Base-by-base conservation (phyloP, 768 basidiomycete genomes). In the Boletus rufocinnamomeus region DNA sequence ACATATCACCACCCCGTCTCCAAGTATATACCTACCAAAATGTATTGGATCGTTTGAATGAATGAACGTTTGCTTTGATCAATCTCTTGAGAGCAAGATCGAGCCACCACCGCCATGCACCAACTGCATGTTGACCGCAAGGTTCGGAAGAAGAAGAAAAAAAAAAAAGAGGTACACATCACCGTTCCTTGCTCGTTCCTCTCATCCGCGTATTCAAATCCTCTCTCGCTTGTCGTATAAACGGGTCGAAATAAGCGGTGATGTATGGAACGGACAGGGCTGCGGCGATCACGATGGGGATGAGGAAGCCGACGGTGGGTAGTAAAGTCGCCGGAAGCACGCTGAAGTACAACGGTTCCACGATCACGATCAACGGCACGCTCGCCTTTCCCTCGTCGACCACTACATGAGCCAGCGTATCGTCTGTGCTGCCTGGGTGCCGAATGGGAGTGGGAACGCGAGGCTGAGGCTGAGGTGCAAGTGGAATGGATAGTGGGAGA, bases 311-410 rank as follows among this genome's bases (percentile, higher is more conserved):
- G 9, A 74, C 27, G 13, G 72, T 73, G 21, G 77, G 75, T 0
- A 74, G 21, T n/a, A 87, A 68, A 0, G 85, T 80, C 19, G 77
- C 76, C 10, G 88, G 88, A 30, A 90, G 68, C 25, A 85, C 69
- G 17, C 84, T 85, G n/a, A 84, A 65, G 54, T 82, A 77, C 2
- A 84, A 70, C 28, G 84, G 88, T 63, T 90, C 88, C 45, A 89
- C 66, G 21, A 76, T 70, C 17, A 89, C 62, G 55, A 78, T 69
- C 61, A 89, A 77, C 4, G 85, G 77, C 6, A 88, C 78, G 8
- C 14, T 4, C 13, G 19, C 6, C 6, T 0, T 19, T 52, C 25
- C 49, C 4, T 21, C 27, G 27, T 52, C 27, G 38, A 43, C 40
- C 23, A 28, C 21, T 3, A 11, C 10, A 27, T 10, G 6, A 27